Conservation (phyloP, 2,329 filamentous ascomycete genomes). For the Xylariaceae sp. region DNA sequence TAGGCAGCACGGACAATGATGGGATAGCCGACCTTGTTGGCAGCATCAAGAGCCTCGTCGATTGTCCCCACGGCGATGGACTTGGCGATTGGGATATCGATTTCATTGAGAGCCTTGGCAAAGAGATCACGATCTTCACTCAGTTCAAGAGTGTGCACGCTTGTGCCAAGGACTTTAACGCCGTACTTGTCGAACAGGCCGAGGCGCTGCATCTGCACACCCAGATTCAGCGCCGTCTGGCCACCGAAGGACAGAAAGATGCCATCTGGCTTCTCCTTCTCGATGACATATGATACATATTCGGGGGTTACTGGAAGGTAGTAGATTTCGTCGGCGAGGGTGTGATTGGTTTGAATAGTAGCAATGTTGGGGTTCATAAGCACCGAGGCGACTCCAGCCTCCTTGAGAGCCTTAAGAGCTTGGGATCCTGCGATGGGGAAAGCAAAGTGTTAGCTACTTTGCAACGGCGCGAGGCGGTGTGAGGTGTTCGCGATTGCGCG, state of each 20-base stretch:
- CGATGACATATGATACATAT: constrained; percentile 96
- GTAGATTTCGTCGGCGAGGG: constrained; percentile 94
- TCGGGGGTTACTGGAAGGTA: constrained; percentile 96
- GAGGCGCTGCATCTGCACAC: constrained; percentile 95
- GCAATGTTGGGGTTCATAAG: constrained; percentile 98
- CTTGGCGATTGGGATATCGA: constrained; percentile 95
- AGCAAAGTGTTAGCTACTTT: constrained; percentile 20
- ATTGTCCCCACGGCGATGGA: constrained; percentile 89
- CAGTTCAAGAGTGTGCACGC: constrained; percentile 88
- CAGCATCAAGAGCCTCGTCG: constrained; percentile 87
- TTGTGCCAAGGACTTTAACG: constrained; percentile 93
- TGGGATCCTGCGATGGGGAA: constrained; percentile 67
- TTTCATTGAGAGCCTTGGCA: constrained; percentile 92
- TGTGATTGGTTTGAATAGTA: constrained; percentile 96
- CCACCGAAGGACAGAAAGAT: constrained; percentile 97
- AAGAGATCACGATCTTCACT: constrained; percentile 96
- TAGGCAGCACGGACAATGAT: constrained; percentile 98
- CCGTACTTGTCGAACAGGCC: constrained; percentile 94
- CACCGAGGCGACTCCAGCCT: constrained; percentile 86
- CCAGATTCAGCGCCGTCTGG: constrained; percentile 93
- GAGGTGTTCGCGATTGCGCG: neutral
- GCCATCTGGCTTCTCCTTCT: constrained; percentile 91
- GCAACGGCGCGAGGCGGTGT: neutral
- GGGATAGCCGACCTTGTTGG: constrained; percentile 84
- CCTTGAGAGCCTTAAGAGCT: constrained; percentile 94